Conservation (phyloP, 1,284 basidiomycete species). For the Porphyrellus sp. region DNA sequence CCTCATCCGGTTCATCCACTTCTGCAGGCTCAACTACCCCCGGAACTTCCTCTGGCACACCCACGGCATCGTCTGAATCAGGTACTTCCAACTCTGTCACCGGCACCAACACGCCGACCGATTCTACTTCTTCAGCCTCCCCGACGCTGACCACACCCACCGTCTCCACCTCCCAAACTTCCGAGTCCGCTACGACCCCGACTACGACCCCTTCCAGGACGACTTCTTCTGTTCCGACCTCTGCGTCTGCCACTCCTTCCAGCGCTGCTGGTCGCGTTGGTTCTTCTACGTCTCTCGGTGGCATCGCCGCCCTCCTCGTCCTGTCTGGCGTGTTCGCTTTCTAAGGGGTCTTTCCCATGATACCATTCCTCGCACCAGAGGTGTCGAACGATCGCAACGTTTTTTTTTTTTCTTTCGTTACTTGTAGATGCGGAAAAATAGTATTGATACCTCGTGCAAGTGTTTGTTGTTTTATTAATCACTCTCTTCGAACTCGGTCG, state of each 20-base stretch:
- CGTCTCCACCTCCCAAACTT: not conserved
- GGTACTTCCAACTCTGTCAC: conserved; percentile 14
- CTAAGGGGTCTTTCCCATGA: conserved; percentile 7
- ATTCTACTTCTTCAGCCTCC: not conserved
- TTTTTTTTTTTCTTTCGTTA: not conserved
- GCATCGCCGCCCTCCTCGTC: conserved; percentile 20
- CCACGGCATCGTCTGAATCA: conserved; percentile 2
- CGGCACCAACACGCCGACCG: conserved; percentile 12
- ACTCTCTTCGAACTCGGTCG: not conserved
- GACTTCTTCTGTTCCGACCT: not conserved
- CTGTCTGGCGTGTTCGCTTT: conserved; percentile 26
- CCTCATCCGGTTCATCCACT: conserved; percentile 39
- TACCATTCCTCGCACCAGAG: conserved; percentile 2
- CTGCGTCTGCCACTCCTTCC: conserved; percentile 14
- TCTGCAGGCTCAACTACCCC: conserved; percentile 34
- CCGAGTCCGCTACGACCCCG: not conserved
- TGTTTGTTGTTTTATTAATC: conserved; percentile 24
- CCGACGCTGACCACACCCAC: conserved; percentile 2
- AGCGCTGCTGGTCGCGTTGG: conserved; percentile 26
- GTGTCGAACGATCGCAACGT: conserved; percentile 12
- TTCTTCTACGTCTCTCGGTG: conserved; percentile 20
- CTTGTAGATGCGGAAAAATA: conserved; percentile 5
- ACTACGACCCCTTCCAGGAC: not conserved
- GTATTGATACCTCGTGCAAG: conserved; percentile 5
- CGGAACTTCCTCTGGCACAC: too few species aligned